Evolutionary conservation across 2,329 filamentous ascomycete species (phyloP).

Genomic region (Westerdykella ornata): DNA sequence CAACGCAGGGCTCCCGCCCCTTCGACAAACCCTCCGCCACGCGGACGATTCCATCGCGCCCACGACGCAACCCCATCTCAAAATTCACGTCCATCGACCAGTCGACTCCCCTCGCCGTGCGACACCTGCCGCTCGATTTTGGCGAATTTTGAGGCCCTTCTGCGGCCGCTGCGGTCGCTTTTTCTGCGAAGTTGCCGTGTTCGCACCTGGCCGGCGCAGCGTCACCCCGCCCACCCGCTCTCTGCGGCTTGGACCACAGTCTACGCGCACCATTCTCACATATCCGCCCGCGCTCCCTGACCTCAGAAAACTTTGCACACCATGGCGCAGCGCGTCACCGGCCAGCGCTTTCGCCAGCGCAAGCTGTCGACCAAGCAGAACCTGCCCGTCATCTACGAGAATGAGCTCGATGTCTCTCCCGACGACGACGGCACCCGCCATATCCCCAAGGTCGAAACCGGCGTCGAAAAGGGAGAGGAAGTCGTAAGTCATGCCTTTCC

Average conservation of each 20-base stretch:
- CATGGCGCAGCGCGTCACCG: constrained; percentile 35
- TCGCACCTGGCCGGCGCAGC: too few species aligned
- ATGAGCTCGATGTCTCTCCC: constrained; percentile 78
- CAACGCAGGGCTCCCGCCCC: too few species aligned
- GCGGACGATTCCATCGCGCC: too few species aligned
- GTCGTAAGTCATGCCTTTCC: constrained; percentile 61
- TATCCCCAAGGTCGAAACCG: constrained; percentile 81
- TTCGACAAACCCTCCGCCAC: too few species aligned
- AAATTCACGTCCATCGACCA: too few species aligned
- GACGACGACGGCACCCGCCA: constrained; percentile 80
- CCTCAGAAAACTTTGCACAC: constrained; percentile 5
- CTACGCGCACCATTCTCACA: constrained; percentile 1
- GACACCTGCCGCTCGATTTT: too few species aligned
- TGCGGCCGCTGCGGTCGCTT: too few species aligned
- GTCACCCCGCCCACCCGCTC: too few species aligned
- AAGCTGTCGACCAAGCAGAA: constrained; percentile 90
- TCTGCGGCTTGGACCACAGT: not conserved
- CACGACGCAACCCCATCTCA: too few species aligned
- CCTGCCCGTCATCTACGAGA: constrained; percentile 79
- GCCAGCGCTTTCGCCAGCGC: constrained; percentile 67
- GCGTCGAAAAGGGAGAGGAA: constrained; percentile 95
- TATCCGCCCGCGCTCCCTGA: not conserved
- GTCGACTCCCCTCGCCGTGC: too few species aligned
- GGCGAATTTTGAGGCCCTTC: too few species aligned
- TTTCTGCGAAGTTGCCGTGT: too few species aligned